Evolutionary conservation across 768 basidiomycete species (phyloP).

Genomic region (Russula sp.): DNA sequence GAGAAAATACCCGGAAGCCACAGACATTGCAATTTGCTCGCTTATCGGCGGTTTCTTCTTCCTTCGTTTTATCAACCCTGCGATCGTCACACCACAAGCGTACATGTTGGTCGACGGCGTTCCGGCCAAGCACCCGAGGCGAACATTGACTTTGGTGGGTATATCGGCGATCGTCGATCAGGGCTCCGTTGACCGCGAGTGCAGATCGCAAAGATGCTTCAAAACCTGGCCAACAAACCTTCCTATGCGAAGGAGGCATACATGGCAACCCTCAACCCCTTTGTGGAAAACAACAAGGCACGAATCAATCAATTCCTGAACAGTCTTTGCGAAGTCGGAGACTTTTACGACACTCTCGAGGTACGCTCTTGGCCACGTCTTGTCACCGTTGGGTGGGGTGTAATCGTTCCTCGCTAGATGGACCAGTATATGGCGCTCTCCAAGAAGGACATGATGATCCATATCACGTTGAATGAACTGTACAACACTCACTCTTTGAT

Average conservation of each 20-base stretch:
- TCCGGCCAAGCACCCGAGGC: conserved; percentile 94
- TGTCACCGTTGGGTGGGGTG: not conserved
- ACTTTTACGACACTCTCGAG: conserved; percentile 98
- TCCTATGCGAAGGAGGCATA: conserved; percentile 97
- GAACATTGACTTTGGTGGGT: conserved; percentile 83
- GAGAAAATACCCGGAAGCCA: conserved; percentile 99
- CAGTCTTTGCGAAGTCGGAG: conserved; percentile 94
- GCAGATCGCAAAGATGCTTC: conserved; percentile 99
- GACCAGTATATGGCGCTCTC: conserved; percentile 99
- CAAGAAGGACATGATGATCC: conserved; percentile 97
- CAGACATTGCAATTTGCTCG: conserved; percentile 96
- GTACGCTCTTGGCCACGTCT: conserved; percentile 33
- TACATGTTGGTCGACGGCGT: conserved; percentile 99
- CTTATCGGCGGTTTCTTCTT: conserved; percentile 99
- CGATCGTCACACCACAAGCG: conserved; percentile 97
- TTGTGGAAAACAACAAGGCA: conserved; percentile 97
- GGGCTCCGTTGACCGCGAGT: not conserved
- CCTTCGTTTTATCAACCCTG: conserved; percentile 98
- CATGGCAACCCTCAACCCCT: conserved; percentile 98
- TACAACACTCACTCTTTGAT: conserved; percentile 98
- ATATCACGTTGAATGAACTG: conserved; percentile 97
- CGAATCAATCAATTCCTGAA: conserved; percentile 98
- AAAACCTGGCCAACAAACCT: conserved; percentile 98
- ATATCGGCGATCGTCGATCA: not conserved
- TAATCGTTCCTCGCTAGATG: conserved; percentile 54